Conservation (phyloP, 352 stramenopile species). For the Plasmopara viticola region DNA sequence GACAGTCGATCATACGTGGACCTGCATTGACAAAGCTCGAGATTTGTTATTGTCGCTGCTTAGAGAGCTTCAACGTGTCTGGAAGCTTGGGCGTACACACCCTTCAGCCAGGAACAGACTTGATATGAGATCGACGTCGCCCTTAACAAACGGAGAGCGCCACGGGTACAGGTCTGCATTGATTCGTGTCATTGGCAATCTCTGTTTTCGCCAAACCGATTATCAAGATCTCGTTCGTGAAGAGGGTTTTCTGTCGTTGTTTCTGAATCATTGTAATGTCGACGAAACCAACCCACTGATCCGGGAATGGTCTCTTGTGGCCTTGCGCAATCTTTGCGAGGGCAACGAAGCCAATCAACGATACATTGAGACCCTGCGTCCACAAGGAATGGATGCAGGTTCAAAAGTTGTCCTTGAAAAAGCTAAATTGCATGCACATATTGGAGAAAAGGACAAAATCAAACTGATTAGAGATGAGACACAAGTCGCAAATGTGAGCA, state of each 20-base stretch:
- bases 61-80: slow-evolving; percentile 53
- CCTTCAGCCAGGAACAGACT: slow-evolving; percentile 9
- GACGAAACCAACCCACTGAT: slow-evolving; percentile 84
- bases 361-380: slow-evolving; percentile 39
- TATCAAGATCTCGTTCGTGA: slow-evolving; percentile 80
- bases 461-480: slow-evolving; percentile 16
- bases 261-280: slow-evolving; percentile 88
- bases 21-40: slow-evolving; percentile 4
- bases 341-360: slow-evolving; percentile 47
- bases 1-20: slow-evolving; percentile 19
- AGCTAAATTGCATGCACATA: slow-evolving; percentile 28
- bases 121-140: slow-evolving; percentile 6
- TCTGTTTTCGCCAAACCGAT: slow-evolving; percentile 56
- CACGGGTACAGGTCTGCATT: slow-evolving; percentile 68
- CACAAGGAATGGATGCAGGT: slow-evolving; percentile 32
- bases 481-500: slow-evolving; percentile 1
- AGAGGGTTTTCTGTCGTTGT: slow-evolving; percentile 60
- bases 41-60: slow-evolving; percentile 43
- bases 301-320: slow-evolving; percentile 86
- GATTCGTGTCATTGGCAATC: slow-evolving; percentile 79
- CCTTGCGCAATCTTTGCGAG: slow-evolving; percentile 85
- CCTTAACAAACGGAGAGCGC: slow-evolving; percentile 26
- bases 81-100: slow-evolving; percentile 34
- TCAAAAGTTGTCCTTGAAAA: slow-evolving; percentile 22
- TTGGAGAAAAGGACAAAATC: slow-evolving; percentile 26